Evolutionary conservation across 2,329 filamentous ascomycete species (phyloP).

Genomic region (Alternaria incomplexa): DNA sequence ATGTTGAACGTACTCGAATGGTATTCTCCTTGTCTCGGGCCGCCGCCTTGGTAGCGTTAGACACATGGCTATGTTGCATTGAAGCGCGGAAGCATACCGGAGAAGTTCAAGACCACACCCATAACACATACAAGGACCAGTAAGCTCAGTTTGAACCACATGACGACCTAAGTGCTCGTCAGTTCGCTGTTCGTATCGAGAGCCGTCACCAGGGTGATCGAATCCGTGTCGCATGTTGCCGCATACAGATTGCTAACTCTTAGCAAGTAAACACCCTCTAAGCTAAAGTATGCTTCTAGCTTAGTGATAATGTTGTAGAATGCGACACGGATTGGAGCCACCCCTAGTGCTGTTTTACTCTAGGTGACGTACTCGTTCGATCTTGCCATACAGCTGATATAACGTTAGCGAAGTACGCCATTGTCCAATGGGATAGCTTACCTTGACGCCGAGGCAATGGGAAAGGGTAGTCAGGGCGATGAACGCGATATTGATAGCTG

Average conservation of each 20-base stretch:
- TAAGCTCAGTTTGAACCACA: conserved; percentile 39
- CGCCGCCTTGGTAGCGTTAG: conserved; percentile 7
- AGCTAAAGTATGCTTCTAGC: neutral
- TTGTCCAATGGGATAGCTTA: neutral
- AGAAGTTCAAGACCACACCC: conserved; percentile 37
- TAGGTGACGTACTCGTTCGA: conserved; percentile 29
- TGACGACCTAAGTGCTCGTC: conserved; percentile 22
- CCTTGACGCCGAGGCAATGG: conserved; percentile 32
- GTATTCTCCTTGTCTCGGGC: conserved; percentile 16
- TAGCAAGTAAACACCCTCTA: neutral
- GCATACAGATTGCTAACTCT: neutral
- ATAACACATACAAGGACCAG: conserved; percentile 32
- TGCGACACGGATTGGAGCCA: neutral
- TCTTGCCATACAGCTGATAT: conserved; percentile 35
- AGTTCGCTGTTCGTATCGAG: neutral
- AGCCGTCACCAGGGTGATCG: neutral
- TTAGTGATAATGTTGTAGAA: neutral
- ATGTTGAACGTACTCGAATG: conserved; percentile 9
- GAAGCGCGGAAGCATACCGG: conserved; percentile 15
- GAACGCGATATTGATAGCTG: conserved; percentile 27
- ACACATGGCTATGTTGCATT: neutral
- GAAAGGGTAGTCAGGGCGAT: conserved; percentile 31
- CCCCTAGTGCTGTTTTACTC: neutral
- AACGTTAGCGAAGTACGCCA: neutral
- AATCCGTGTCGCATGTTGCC: neutral